These are phyloP conservation scores for Sedum album DNA, from an alignment of 164 flowering plant genomes.

Conservation along the genomic window DNA sequence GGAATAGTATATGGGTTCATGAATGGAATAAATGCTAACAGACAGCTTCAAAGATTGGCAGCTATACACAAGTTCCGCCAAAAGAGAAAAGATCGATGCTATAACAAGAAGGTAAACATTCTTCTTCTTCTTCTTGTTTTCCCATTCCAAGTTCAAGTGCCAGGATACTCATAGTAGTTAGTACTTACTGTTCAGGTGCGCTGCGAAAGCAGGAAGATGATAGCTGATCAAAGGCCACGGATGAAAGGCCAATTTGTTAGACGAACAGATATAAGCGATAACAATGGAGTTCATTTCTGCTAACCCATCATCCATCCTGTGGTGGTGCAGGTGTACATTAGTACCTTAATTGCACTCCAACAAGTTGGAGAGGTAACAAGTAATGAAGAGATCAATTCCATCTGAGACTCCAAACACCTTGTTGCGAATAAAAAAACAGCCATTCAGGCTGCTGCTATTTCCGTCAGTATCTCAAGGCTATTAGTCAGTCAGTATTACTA, in stretches of 20 bases:
- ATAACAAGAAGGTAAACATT: constrained; percentile 28
- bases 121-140: background rate
- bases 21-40: constrained; percentile 17
- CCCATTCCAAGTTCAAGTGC: background rate
- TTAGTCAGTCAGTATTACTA: background rate
- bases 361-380: constrained; percentile 8
- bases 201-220: constrained; percentile 64
- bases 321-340: background rate
- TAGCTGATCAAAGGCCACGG: constrained; percentile 79
- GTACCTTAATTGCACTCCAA: constrained; percentile 6
- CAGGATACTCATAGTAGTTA: background rate
- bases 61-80: constrained; percentile 38
- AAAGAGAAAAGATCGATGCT: constrained; percentile 43
- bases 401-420: constrained; percentile 7
- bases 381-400: constrained; percentile 7
- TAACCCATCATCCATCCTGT: constrained; percentile 4
- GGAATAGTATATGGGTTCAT: constrained; percentile 16
- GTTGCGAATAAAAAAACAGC: constrained; percentile 4
- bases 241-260: constrained; percentile 76
- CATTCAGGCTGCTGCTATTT: background rate
- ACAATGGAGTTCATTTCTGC: constrained; percentile 9
- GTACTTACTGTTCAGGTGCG: constrained; percentile 43
- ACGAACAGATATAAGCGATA: constrained; percentile 25
- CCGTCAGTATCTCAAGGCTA: background rate
- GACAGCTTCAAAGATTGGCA: constrained; percentile 27